Evolutionary conservation across 345 rosid species (phyloP), one percentile per base, ranked within the genome.

Genomic region (Murraya koenigii): DNA sequence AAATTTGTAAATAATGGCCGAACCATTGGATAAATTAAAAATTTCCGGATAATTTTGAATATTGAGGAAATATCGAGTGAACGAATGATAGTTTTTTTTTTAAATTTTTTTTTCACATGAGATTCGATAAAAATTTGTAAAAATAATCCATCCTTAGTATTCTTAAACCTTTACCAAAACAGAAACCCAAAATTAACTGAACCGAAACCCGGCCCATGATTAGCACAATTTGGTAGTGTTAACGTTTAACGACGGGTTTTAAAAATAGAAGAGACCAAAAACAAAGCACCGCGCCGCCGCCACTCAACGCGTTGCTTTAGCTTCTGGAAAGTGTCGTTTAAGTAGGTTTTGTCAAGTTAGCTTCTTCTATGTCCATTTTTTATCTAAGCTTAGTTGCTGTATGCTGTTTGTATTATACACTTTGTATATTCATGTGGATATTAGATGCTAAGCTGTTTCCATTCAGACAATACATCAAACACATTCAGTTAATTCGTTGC

Each of bases 351-450:
- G 25, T 19, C 68, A 19, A 64, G 68, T 64, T 33, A 64, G 68
- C 68, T 33, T 64, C 17, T 44, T 44, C 39, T 64, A 30, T 64
- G 23, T 64, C 41, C 55, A n/a, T 13, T n/a, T 39, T 11, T n/a
- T 3, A 67, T 39, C 39, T 33, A 23, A 11, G 8, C 17, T 11
- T 39, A 39, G 22, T 67, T 23, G 54, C 54, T 2, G 32, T n/a
- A 7, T 20, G 20, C 20, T n/a, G 28, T 39, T 39, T 67, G 32
- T 13, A 22, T 67, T 6, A 26, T 17, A 69, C 30, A 17, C 20
- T 47, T 2, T 28, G 30, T 17, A 69, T 17, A 47, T 72, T 66
- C 80, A 84, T 85, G 90, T 71, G 84, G 80, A 66, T 44, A 13
- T 44, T 82, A 26, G 64, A 67, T 15, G 38, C 33, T 13, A 59